A percentile compares a stretch with the other conserved stretches of the same genome.
phyloP scores from a whole-genome alignment of 208 protist species.

The Trypanosoma mega region DNA sequence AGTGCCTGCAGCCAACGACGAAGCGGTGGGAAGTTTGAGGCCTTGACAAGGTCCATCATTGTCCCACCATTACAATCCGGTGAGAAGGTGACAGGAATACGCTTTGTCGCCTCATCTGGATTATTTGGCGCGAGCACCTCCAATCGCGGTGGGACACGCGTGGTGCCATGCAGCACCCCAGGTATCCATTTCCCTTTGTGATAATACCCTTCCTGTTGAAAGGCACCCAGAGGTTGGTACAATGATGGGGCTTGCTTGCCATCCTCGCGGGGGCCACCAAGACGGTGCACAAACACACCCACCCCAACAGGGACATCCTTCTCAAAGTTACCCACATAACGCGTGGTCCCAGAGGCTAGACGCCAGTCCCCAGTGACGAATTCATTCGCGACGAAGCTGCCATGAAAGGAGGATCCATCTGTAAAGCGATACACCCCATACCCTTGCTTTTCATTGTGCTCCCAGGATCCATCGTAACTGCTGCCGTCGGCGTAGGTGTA shows the following conservation, averaged over 20 bases:
- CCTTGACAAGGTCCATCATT: slow-evolving; percentile 74
- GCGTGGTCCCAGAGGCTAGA: slow-evolving; percentile 64
- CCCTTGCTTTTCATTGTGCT: slow-evolving; percentile 73
- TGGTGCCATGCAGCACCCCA: slow-evolving; percentile 53
- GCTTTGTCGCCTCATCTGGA: slow-evolving; percentile 34
- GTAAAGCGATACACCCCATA: slow-evolving; percentile 70
- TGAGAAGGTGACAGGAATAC: slow-evolving; percentile 74
- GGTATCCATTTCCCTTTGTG: slow-evolving; percentile 65
- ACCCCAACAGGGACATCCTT: slow-evolving; percentile 67
- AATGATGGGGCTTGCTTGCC: background rate
- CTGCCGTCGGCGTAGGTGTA: slow-evolving; percentile 86
- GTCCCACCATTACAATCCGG: slow-evolving; percentile 45
- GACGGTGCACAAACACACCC: slow-evolving; percentile 83
- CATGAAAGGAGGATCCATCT: slow-evolving; percentile 67
- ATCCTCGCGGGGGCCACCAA: slow-evolving; percentile 17
- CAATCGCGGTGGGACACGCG: slow-evolving; percentile 52
- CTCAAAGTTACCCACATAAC: slow-evolving; percentile 84
- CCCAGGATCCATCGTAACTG: slow-evolving; percentile 82
- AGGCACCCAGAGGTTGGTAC: slow-evolving; percentile 46
- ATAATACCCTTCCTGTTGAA: slow-evolving; percentile 79
- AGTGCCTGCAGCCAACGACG: slow-evolving; percentile 61
- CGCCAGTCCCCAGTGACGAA: slow-evolving; percentile 85
- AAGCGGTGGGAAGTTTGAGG: slow-evolving; percentile 80
- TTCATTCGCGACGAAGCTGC: slow-evolving; percentile 71
- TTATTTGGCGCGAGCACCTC: slow-evolving; percentile 48